Conservation (phyloP, 345 rosid species). For the Camelina hispida region DNA sequence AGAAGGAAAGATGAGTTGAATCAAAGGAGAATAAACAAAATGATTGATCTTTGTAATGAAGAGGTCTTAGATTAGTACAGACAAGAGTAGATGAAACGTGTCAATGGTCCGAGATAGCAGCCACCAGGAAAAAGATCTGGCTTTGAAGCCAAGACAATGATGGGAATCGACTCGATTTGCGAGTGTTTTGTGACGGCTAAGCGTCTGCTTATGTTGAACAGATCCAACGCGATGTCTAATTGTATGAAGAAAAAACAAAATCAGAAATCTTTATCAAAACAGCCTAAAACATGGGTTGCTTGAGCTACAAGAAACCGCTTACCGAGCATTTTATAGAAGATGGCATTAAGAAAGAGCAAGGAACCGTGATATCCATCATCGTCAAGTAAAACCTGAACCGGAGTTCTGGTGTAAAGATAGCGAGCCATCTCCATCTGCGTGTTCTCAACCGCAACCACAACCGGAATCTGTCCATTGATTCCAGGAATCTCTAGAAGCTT, state of each 20-base stretch:
- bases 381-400: slow-evolving; percentile 38
- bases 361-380: slow-evolving; percentile 39
- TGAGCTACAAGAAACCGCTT: slow-evolving; percentile 18
- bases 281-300: slow-evolving; percentile 5
- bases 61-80: slow-evolving; percentile 23
- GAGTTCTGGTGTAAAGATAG: slow-evolving; percentile 43
- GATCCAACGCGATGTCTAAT: slow-evolving; percentile 43
- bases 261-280: neutral
- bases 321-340: slow-evolving; percentile 45
- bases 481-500: slow-evolving; percentile 44
- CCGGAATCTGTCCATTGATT: slow-evolving; percentile 40
- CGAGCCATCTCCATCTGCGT: slow-evolving; percentile 44
- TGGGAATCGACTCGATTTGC: slow-evolving; percentile 43
- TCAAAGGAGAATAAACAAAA: neutral
- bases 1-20: neutral
- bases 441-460: slow-evolving; percentile 41
- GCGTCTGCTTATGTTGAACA: slow-evolving; percentile 38
- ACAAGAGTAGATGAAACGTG: slow-evolving; percentile 44
- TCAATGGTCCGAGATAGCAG: slow-evolving; percentile 37
- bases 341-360: slow-evolving; percentile 38
- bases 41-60: slow-evolving; percentile 4
- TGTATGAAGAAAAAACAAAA: neutral
- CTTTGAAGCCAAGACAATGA: slow-evolving; percentile 47
- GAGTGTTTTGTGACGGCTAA: slow-evolving; percentile 46
- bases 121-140: slow-evolving; percentile 46